Percentiles rank a stretch among this genome's conserved stretches.
These are phyloP conservation scores for Verticillium longisporum DNA, from an alignment of 2,329 filamentous ascomycete genomes.

Conservation along the genomic window DNA sequence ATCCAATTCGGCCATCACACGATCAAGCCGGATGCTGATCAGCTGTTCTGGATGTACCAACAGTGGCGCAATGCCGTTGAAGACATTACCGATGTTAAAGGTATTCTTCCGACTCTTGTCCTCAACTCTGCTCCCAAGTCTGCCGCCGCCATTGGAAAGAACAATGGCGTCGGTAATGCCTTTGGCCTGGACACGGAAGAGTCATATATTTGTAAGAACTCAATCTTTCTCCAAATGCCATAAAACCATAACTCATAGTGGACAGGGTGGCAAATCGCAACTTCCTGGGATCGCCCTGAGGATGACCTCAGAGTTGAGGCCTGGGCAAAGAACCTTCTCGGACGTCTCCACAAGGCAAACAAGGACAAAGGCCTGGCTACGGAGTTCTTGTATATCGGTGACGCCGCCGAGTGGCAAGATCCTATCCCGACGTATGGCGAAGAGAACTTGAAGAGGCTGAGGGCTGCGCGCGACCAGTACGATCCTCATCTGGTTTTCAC, in stretches of 20 bases:
- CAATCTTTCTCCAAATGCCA: background rate
- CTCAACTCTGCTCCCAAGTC: conserved; percentile 20
- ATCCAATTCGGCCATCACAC: conserved; percentile 28
- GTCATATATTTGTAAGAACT: conserved; percentile 21
- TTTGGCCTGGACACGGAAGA: conserved; percentile 25
- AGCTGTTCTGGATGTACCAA: conserved; percentile 22
- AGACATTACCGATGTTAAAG: conserved; percentile 24
- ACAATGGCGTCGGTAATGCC: conserved; percentile 29
- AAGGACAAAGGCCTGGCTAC: conserved; percentile 18
- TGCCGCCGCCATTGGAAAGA: conserved; percentile 20
- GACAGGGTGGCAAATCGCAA: conserved; percentile 29
- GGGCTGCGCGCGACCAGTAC: conserved; percentile 19
- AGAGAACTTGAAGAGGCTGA: conserved; percentile 25
- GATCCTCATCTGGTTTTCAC: conserved; percentile 24
- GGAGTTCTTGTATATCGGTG: conserved; percentile 29
- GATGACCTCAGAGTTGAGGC: conserved; percentile 27
- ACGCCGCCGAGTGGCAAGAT: conserved; percentile 28
- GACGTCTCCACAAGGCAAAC: conserved; percentile 23
- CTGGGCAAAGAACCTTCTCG: conserved; percentile 22
- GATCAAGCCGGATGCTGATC: conserved; percentile 24
- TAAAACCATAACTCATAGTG: background rate
- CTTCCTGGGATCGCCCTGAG: conserved; percentile 24
- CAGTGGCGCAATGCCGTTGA: conserved; percentile 25
- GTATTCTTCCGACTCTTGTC: conserved; percentile 29
- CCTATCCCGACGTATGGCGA: conserved; percentile 21